phyloP scores from a whole-genome alignment of 768 basidiomycete genomes.

The Cubamyces lactineus region DNA sequence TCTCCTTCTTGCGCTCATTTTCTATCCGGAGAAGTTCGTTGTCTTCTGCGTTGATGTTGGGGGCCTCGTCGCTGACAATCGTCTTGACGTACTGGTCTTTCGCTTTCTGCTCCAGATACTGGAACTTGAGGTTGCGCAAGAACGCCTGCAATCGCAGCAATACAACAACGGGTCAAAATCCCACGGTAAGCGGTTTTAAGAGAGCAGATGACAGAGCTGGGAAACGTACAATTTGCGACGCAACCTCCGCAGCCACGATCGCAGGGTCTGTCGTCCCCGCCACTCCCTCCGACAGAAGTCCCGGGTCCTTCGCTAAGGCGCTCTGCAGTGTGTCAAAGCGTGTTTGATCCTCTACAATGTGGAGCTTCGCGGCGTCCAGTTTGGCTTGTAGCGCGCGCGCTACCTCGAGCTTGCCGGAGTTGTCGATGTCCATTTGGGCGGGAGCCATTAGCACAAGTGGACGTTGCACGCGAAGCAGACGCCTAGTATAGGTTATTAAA shows the following conservation, averaged over 20 bases:
- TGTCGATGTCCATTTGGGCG: constrained; percentile 12
- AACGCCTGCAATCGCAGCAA: constrained; percentile 50
- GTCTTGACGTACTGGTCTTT: constrained; percentile 88
- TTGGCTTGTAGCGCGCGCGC: constrained; percentile 22
- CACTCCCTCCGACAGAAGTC: constrained; percentile 20
- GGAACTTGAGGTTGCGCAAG: constrained; percentile 83
- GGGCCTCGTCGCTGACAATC: constrained; percentile 85
- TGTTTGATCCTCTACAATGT: constrained; percentile 25
- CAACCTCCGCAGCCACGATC: constrained; percentile 59
- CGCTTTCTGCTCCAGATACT: constrained; percentile 88
- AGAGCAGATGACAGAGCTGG: background rate
- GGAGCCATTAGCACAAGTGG: constrained; percentile 5
- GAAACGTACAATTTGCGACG: constrained; percentile 59
- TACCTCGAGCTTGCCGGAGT: constrained; percentile 23
- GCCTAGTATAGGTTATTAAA: too few relatives aligned
- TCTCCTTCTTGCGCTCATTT: constrained; percentile 75
- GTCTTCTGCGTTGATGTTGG: constrained; percentile 77
- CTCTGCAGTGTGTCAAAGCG: constrained; percentile 26
- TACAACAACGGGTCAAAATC: background rate
- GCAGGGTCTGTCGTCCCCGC: constrained; percentile 28
- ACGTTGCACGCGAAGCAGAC: too few relatives aligned
- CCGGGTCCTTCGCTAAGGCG: constrained; percentile 18
- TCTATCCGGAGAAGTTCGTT: constrained; percentile 63
- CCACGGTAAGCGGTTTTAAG: background rate
- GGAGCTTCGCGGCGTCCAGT: constrained; percentile 21